These are phyloP conservation scores for Datisca glomerata DNA, from an alignment of 306 rosid species.

Conservation along the genomic window DNA sequence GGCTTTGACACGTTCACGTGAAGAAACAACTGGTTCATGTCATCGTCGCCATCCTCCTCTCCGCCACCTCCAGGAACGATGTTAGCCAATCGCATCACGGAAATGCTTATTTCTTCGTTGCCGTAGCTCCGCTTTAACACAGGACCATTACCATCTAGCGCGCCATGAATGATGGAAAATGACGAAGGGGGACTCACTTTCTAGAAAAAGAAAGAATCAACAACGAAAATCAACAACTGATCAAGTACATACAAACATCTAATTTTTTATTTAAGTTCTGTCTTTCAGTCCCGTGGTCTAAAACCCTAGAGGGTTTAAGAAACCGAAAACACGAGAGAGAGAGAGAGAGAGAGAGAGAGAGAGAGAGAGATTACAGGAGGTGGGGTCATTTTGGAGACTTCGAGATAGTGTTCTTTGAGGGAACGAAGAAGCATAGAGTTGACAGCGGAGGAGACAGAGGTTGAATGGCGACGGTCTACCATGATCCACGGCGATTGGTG, in stretches of 20 bases:
- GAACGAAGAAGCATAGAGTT: slow-evolving; percentile 71
- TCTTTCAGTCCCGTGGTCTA: not conserved
- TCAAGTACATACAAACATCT: not conserved
- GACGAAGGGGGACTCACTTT: slow-evolving; percentile 70
- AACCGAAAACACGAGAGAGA: not conserved
- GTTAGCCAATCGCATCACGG: slow-evolving; percentile 48
- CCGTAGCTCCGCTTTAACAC: slow-evolving; percentile 51
- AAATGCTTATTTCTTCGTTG: slow-evolving; percentile 53
- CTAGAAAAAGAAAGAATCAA: slow-evolving; percentile 15
- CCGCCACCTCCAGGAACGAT: slow-evolving; percentile 23
- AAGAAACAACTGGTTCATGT: slow-evolving; percentile 58
- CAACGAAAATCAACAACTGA: not conserved
- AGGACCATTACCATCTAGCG: slow-evolving; percentile 61
- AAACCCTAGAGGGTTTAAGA: slow-evolving; percentile 14
- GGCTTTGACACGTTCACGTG: slow-evolving; percentile 73
- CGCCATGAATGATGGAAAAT: slow-evolving; percentile 58
- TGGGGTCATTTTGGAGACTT: slow-evolving; percentile 67
- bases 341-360: slow-evolving; percentile 7
- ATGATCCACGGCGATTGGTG: slow-evolving; percentile 7
- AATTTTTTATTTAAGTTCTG: too few relatives aligned
- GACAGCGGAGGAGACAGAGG: slow-evolving; percentile 51
- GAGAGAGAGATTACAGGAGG: slow-evolving; percentile 51
- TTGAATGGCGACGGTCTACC: slow-evolving; percentile 18
- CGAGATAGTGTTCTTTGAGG: slow-evolving; percentile 80
- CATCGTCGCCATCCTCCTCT: slow-evolving; percentile 30